Base-by-base conservation (phyloP, 306 rosid genomes). In the Dryas alaskensis region DNA sequence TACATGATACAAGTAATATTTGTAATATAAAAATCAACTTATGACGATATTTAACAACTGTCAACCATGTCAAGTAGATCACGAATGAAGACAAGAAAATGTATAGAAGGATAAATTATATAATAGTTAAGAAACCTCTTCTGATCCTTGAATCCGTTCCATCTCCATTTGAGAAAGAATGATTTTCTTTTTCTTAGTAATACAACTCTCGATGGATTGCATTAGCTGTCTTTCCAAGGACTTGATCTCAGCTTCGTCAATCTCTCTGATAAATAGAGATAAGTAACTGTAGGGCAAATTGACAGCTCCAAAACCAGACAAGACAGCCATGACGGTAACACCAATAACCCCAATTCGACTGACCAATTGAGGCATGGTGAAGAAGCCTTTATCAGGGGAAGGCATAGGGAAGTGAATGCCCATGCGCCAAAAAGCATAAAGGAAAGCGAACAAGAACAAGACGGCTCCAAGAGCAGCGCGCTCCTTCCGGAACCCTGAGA, bases 401-500 rank as follows among this genome's bases (percentile, higher is more conserved):
- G 99, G 97, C 99, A 89, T 94, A 0, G 97, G 97, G 70, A 94
- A 94, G 86, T 94, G 99, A 83, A 94, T 87, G 14, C 99, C 99
- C 96, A 89, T 92, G 4, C 97, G 88, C 99, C 99, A 92, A 78
- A 94, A 94, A 4, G 82, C 95, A 69, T 92, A 94, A 40, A 94
- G 96, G 82, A 91, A 94, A 7, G 92, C 96, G 47, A 92, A 67
- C 83, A 94, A 75, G 81, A 94, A 94, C 67, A 91, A 65, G 70
- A 78, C 50, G 40, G 97, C 92, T 27, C 91, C 99, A 69, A 88
- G 84, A 22, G 92, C 88, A 78, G 99, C 97, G 71, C 99, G 87
- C 58, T 90, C 92, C 64, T 85, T 90, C 44, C 90, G 85, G 0
- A 93, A 46, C 52, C 88, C 92, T 88, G 75, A 51, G 25, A 80